These are phyloP conservation scores for Tylopilus rubrobrunneus DNA, from an alignment of 768 basidiomycete genomes.

Conservation along the genomic window DNA sequence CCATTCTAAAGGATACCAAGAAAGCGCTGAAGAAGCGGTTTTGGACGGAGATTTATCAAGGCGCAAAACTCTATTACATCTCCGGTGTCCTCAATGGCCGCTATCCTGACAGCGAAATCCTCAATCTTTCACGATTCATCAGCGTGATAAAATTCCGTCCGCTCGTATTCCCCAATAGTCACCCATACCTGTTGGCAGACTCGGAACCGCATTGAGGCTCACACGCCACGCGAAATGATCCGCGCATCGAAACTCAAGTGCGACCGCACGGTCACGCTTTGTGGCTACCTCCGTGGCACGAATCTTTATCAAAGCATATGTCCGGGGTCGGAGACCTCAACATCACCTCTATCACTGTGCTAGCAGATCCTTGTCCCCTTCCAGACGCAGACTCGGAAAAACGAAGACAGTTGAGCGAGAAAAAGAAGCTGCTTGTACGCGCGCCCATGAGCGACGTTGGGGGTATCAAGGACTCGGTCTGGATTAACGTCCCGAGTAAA, in stretches of 20 bases:
- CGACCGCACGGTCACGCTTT: constrained; percentile 90
- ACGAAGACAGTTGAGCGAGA: constrained; percentile 88
- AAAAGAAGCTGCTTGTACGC: constrained; percentile 86
- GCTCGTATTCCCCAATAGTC: constrained; percentile 89
- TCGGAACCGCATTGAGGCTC: constrained; percentile 73
- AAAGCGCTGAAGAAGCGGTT: constrained; percentile 96
- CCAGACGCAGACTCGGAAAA: constrained; percentile 91
- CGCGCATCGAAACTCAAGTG: constrained; percentile 80
- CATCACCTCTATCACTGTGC: constrained; percentile 64
- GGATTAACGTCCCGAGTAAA: constrained; percentile 94
- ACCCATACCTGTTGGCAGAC: constrained; percentile 93
- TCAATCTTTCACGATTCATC: constrained; percentile 95
- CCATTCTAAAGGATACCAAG: constrained; percentile 84
- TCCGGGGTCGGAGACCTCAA: constrained; percentile 92
- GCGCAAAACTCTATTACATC: constrained; percentile 97
- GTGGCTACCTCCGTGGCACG: constrained; percentile 92
- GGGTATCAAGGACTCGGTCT: constrained; percentile 96
- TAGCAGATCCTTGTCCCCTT: constrained; percentile 95
- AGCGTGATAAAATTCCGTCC: constrained; percentile 99
- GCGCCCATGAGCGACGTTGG: constrained; percentile 99
- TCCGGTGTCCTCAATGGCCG: constrained; percentile 96
- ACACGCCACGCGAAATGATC: constrained; percentile 83
- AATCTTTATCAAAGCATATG: constrained; percentile 76
- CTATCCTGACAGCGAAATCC: constrained; percentile 94
- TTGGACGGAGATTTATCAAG: constrained; percentile 99